Evolutionary conservation across 2,329 filamentous ascomycete species (phyloP).

Genomic region (Colletotrichum nymphaeae): DNA sequence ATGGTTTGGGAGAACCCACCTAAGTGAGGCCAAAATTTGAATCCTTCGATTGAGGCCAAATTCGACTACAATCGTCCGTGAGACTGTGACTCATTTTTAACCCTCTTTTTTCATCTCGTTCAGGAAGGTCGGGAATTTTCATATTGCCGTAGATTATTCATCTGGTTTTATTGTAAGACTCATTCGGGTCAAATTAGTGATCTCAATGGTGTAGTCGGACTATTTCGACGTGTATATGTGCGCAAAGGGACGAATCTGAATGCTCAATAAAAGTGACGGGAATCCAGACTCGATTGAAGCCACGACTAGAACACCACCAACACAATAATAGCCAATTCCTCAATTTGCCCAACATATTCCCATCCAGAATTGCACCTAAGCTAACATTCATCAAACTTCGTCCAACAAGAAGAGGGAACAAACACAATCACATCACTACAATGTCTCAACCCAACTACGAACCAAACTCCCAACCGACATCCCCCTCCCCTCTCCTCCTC

Average conservation of each 20-base stretch:
- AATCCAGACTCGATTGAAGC: neutral
- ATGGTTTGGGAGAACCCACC: neutral
- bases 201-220: neutral
- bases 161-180: neutral
- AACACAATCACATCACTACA: neutral
- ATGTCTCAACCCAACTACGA: conserved; percentile 12
- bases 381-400: no score
- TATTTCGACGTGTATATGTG: neutral
- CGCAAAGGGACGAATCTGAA: neutral
- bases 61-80: neutral
- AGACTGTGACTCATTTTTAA: neutral
- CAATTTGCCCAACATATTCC: no score
- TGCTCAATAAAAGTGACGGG: neutral
- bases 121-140: neutral
- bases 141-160: neutral
- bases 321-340: no score
- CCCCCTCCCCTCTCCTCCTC: neutral
- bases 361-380: no score
- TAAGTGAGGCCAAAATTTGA: neutral
- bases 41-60: neutral
- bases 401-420: no score
- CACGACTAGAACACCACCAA: neutral
- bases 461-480: neutral
- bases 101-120: neutral
- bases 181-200: neutral